These are phyloP conservation scores for Suillus luteus DNA, from an alignment of 768 basidiomycete species.

Conservation along the genomic window DNA sequence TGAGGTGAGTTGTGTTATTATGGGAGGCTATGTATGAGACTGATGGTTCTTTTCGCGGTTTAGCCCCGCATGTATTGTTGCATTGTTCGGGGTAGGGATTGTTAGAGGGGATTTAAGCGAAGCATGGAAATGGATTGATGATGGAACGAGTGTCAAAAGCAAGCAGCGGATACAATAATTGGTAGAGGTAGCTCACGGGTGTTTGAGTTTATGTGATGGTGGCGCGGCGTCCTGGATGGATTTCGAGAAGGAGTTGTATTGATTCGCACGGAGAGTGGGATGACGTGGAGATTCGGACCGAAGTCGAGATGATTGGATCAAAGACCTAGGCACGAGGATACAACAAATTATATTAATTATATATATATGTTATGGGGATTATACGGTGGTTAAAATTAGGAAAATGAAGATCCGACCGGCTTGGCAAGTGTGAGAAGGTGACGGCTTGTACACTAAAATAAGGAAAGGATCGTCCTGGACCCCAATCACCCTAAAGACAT, in stretches of 20 bases:
- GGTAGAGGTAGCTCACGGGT: background rate
- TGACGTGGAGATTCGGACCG: constrained; percentile 1
- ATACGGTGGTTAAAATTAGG: constrained; percentile 12
- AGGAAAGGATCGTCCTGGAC: constrained; percentile 8
- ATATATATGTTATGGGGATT: background rate
- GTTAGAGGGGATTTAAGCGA: constrained; percentile 69
- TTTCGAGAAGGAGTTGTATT: background rate
- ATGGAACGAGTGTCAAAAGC: constrained; percentile 21
- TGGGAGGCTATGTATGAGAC: background rate
- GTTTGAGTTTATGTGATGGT: constrained; percentile 7
- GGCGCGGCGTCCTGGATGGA: background rate
- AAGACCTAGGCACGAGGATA: background rate
- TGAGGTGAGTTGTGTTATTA: constrained; percentile 55
- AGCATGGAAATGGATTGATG: constrained; percentile 76
- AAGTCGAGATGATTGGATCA: background rate
- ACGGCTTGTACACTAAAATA: constrained; percentile 16
- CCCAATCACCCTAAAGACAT: constrained; percentile 25
- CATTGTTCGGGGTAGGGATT: constrained; percentile 59
- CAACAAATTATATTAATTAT: background rate
- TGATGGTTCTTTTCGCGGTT: constrained; percentile 2
- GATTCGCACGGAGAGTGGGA: background rate
- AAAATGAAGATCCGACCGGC: constrained; percentile 20
- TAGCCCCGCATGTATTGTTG: constrained; percentile 77
- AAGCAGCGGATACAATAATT: constrained; percentile 16
- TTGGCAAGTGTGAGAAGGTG: constrained; percentile 18